Evolutionary conservation across 257 asterid genomes (phyloP), one percentile per base, ranked within the genome.

Genomic region (Solanum megistacrolobum): DNA sequence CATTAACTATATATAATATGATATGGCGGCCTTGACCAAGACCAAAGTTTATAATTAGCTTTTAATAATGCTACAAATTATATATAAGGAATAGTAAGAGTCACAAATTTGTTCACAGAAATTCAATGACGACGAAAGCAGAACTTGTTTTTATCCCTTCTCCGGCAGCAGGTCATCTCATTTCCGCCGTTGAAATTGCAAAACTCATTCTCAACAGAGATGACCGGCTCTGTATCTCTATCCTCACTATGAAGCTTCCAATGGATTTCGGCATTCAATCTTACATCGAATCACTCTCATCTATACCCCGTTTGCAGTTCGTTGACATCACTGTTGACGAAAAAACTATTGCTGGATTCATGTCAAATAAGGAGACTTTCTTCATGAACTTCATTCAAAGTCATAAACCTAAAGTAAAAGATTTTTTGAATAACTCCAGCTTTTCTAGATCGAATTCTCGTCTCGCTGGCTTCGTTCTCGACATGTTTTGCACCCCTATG

Each of bases 401-500:
- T 13, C 79, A 89, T 23, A 89, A 55, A 32, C 35, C 52, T 1
- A 55, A 43, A 55, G 83, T 86, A 18, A 76, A 38, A 52, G 27
- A 86, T 31, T 14, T 60, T 21, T 89, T 91, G 18, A 38, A 25
- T 29, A 85, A 89, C 16, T 7, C 32, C 2, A 36, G 9, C 36
- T 41, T 68, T 68, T 68, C 75, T 13, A 69, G 11, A 32, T 71
- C 41, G 0, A 18, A 7, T 32, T 27, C 41, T 78, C 92, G 13
- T 7, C 87, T 92, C 0, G 86, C 38, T 1, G 95, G 92, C 0
- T 32, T 93, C 29, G 18, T 91, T 2, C 23, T 91, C 27, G 95
- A 93, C 84, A 90, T 93, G 93, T 92, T 93, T 36, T 91, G 91
- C 31, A 5, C 25, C 6, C 23, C 35, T 6, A 78, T 93, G 89